Evolutionary conservation across 2,329 filamentous ascomycete genomes (phyloP), one percentile per base, ranked within the genome.

Genomic region (Aspergillus intermedius): DNA sequence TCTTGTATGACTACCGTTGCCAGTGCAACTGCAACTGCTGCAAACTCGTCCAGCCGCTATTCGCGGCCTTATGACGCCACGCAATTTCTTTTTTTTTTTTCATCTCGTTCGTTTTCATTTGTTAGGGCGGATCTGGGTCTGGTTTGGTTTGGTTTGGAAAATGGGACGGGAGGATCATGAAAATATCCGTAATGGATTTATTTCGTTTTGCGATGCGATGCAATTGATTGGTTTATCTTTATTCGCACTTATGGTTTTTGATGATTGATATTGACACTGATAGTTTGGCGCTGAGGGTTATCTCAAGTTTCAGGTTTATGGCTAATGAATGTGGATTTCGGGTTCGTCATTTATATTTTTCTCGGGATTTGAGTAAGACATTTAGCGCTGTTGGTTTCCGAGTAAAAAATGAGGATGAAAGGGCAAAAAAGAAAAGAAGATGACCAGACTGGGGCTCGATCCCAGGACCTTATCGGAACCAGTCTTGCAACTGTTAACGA

Each of bases 1-100:
- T 30, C 25, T 30, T 63, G 56, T 60, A 61, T 54, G 56, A 61
- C 44, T 30, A 30, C 25, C 25, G 10, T 30, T 30, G 25, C 25
- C 25, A 30, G 25, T 30, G 25, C 25, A 12, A 30, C 4, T 12
- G 25, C 25, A 28, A 28, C 25, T 28, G 8, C 25, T 28, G 25
- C 25, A 28, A 28, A 28, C 25, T 30, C 25, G 10, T 30, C 25
- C 25, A 30, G 25, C 25, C 10, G 25, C 25, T 9, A 12, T 7
- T 19, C 34, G 34, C 34, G 34, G 34, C 5, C 9, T 40, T 40
- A 40, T 40, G 37, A 40, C 37, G 17, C 37, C 37, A 40, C 37
- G 37, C 37, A 21, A 40, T 35, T 12, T 19, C 19, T 40, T 21
- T 12, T 40, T n/a, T 5, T 2, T 15, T 22, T 40, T 5, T 19